These are phyloP conservation scores for Tricholoma hemisulphureum DNA, from an alignment of 768 basidiomycete species.

Conservation along the genomic window DNA sequence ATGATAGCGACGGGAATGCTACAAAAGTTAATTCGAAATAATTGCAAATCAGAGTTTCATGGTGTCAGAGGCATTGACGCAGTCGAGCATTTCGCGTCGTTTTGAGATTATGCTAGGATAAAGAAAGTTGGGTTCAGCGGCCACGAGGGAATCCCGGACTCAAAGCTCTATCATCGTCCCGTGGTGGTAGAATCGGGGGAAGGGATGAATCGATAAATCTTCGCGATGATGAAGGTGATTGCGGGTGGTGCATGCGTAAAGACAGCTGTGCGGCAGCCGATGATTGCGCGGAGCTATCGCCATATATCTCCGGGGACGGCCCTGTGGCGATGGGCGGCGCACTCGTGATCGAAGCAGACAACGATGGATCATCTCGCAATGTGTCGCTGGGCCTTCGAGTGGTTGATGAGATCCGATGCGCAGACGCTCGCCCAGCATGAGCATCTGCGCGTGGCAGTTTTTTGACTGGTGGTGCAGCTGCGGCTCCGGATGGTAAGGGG, in stretches of 20 bases:
- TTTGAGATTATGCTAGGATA: constrained; percentile 2
- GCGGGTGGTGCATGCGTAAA: constrained; percentile 26
- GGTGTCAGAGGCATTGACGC: background rate
- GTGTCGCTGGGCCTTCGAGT: constrained; percentile 42
- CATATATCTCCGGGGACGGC: constrained; percentile 25
- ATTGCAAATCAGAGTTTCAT: background rate
- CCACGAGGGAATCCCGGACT: constrained; percentile 24
- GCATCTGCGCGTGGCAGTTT: constrained; percentile 81
- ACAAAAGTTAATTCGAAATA: background rate
- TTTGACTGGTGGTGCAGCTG: constrained; percentile 47
- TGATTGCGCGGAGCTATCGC: constrained; percentile 18
- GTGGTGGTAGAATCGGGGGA: constrained; percentile 25
- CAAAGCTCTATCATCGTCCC: constrained; percentile 36
- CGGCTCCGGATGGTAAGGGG: constrained; percentile 35
- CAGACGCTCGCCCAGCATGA: constrained; percentile 77
- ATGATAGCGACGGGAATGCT: background rate
- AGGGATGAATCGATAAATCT: constrained; percentile 35
- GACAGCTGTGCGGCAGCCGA: constrained; percentile 29
- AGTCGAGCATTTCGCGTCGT: background rate
- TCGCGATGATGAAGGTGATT: constrained; percentile 26
- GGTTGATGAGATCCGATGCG: constrained; percentile 44
- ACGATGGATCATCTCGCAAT: constrained; percentile 21
- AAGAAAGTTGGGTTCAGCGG: constrained; percentile 17
- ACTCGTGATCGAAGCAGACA: constrained; percentile 7
- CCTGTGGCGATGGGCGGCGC: constrained; percentile 13